Evolutionary conservation across 2,329 filamentous ascomycete species (phyloP), one percentile per base, ranked within the genome.

Genomic region (Cadophora sp.): DNA sequence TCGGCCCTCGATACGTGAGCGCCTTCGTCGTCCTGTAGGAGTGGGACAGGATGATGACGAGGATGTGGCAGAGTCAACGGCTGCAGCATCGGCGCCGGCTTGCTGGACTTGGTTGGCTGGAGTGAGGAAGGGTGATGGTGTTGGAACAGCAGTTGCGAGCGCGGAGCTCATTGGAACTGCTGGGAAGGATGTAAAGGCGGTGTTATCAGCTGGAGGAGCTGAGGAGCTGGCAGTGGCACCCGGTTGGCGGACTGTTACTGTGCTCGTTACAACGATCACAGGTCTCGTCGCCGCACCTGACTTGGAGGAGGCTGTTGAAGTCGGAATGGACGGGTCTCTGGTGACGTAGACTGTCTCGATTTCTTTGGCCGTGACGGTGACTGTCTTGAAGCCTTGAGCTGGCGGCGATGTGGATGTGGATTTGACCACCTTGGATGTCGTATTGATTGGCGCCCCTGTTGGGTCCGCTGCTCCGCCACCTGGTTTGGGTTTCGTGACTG

Each of bases 341-440:
- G 51, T 65, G 51, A 68, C 51, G 37, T 59, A 63, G 58, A 68
- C 62, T 16, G 65, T 67, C 53, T 58, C 53, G 7, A 58, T 61
- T 16, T 50, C 22, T 31, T 62, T 59, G n/a, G 50, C 27, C 1
- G 27, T 43, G 9, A 55, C 61, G n/a, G 69, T 68, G 40, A 71
- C 64, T 9, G 69, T 71, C 40, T 59, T 26, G 56, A 40, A 22
- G 48, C 64, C 34, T 53, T 55, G 56, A 26, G 22, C 19, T 19
- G 53, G n/a, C 29, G 29, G 14, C 7, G 26, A 34, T 58, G 53
- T 19, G 11, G 37, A 16, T 26, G 50, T 63, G 1, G 50, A 19
- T 4, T 46, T 11, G 31, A 59, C 3, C 48, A 58, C 43, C 6
- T 55, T 53, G 34, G 60, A 37, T 14, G 37, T 40, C 29, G 62